These are phyloP conservation scores for Cyclocybe aegerita DNA, from an alignment of 768 basidiomycete genomes.

Conservation along the genomic window DNA sequence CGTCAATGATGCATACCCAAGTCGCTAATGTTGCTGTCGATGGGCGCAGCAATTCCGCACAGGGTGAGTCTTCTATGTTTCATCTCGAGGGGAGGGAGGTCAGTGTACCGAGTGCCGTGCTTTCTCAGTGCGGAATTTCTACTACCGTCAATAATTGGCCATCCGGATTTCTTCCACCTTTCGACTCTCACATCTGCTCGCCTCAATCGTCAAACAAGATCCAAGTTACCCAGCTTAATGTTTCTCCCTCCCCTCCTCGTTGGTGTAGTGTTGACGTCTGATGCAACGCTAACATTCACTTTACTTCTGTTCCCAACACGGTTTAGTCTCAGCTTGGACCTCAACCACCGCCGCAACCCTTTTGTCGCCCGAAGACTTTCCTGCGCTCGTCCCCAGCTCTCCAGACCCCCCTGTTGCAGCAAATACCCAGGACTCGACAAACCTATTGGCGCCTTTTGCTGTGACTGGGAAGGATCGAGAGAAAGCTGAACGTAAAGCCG, in stretches of 20 bases:
- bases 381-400: constrained; percentile 53
- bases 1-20: constrained; percentile 17
- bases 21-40: constrained; percentile 22
- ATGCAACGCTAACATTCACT: constrained; percentile 53
- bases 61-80: constrained; percentile 67
- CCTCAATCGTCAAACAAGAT: constrained; percentile 28
- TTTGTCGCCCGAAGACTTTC: constrained; percentile 75
- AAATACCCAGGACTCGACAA: constrained; percentile 22
- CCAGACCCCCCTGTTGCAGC: constrained; percentile 24
- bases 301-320: constrained; percentile 33
- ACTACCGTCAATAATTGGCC: constrained; percentile 66
- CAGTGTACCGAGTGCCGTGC: constrained; percentile 87
- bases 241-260: constrained; percentile 46
- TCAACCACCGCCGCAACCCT: constrained; percentile 51
- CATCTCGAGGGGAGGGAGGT: constrained; percentile 76
- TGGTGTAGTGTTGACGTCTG: constrained; percentile 47
- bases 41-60: constrained; percentile 36
- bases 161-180: constrained; percentile 30
- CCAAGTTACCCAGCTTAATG: constrained; percentile 20
- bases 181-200: constrained; percentile 20
- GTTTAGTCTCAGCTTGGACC: constrained; percentile 41
- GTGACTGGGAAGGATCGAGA: constrained; percentile 43
- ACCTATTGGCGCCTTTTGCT: constrained; percentile 29
- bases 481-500: constrained; percentile 62
- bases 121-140: constrained; percentile 86